These are phyloP conservation scores for Blastocystis sp. DNA, from an alignment of 352 stramenopile genomes.

Conservation along the genomic window DNA sequence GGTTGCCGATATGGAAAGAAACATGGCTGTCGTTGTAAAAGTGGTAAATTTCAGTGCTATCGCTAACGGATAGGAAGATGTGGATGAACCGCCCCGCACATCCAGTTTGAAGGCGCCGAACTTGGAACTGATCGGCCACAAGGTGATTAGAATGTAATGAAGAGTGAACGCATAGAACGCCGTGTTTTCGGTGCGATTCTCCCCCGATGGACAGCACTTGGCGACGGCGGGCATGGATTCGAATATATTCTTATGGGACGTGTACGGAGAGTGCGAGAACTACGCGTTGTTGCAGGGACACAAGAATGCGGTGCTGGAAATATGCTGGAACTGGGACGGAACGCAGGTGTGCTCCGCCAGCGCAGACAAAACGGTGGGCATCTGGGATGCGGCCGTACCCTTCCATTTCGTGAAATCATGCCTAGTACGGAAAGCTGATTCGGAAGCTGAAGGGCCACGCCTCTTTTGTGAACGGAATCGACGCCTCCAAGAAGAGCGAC, in stretches of 20 bases:
- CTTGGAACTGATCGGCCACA: conserved; percentile 52
- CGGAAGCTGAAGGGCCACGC: conserved; percentile 80
- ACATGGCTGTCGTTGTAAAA: conserved; percentile 57
- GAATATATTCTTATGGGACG: conserved; percentile 79
- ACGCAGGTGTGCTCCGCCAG: conserved; percentile 78
- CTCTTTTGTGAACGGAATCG: conserved; percentile 81
- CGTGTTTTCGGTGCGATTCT: conserved; percentile 60
- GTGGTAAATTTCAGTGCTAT: neutral
- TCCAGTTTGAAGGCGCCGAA: conserved; percentile 61
- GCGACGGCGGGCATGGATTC: conserved; percentile 61
- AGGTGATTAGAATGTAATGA: neutral
- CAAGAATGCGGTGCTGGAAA: conserved; percentile 83
- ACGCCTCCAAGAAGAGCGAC: conserved; percentile 79
- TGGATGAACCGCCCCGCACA: conserved; percentile 52
- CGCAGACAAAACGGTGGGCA: conserved; percentile 80
- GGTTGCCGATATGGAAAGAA: conserved; percentile 62
- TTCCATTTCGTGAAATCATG: neutral
- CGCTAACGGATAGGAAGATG: conserved; percentile 27
- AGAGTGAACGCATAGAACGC: conserved; percentile 34
- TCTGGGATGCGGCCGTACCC: conserved; percentile 78
- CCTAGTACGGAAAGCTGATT: conserved; percentile 74
- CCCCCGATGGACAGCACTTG: conserved; percentile 62
- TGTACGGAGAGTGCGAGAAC: conserved; percentile 82
- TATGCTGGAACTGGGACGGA: conserved; percentile 83
- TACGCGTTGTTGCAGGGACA: conserved; percentile 80